Evolutionary conservation across 441 rosid genomes (phyloP).

Genomic region (Viola pubescens): DNA sequence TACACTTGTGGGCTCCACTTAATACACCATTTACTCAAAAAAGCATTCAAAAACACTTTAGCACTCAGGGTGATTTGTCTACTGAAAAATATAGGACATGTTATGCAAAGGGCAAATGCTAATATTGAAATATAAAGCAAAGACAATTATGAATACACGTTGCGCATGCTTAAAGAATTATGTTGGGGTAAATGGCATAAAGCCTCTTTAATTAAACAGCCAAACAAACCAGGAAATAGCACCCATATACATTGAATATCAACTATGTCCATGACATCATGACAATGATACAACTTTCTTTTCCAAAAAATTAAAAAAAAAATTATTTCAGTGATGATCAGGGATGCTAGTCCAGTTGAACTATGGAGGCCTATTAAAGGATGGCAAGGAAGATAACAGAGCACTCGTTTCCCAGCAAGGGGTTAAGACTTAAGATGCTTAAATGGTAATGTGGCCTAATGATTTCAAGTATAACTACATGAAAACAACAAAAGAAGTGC

Average conservation of each 20-base stretch:
- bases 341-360: too few relatives aligned
- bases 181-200: constrained; percentile 26
- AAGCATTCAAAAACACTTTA: constrained; percentile 15
- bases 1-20: constrained; percentile 33
- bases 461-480: too few relatives aligned
- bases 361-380: too few relatives aligned
- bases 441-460: too few relatives aligned
- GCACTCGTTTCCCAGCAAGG: too few relatives aligned
- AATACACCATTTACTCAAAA: constrained; percentile 19
- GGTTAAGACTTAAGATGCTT: too few relatives aligned
- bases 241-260: constrained; percentile 25
- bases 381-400: too few relatives aligned
- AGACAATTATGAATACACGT: constrained; percentile 33
- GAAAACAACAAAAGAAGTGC: too few relatives aligned
- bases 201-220: constrained; percentile 23
- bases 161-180: constrained; percentile 43
- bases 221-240: constrained; percentile 20
- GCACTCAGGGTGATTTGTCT: constrained; percentile 19
- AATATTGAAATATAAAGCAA: constrained; percentile 30
- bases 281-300: too few relatives aligned
- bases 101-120: constrained; percentile 26
- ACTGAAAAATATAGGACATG: constrained; percentile 16
- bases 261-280: constrained; percentile 9
- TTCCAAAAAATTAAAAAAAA: background rate
- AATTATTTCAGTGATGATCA: too few relatives aligned